Evolutionary conservation across 202 grass and related monocot genomes (phyloP).

Genomic region (Schoenoplectus tabernaemontani): DNA sequence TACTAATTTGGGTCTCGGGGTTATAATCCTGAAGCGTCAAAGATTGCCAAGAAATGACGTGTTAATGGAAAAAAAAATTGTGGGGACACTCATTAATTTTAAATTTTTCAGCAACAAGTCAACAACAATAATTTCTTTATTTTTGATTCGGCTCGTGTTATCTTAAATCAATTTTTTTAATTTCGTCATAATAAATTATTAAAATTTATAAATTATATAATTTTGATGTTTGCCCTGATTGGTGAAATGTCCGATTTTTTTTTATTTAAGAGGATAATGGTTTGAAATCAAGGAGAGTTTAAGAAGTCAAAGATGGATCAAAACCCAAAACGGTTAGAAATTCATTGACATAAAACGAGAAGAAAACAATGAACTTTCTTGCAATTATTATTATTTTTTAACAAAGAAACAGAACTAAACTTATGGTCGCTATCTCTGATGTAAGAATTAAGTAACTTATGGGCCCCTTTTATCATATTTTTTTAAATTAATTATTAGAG

Average conservation of each 20-base stretch:
- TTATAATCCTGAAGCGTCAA: too few relatives aligned
- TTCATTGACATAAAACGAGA: neutral
- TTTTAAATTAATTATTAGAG: too few relatives aligned
- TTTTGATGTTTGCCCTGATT: neutral
- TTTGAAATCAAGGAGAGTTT: neutral
- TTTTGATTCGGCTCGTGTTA: neutral
- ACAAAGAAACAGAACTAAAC: neutral
- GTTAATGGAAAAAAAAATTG: neutral
- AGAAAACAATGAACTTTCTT: neutral
- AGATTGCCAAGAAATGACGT: too few relatives aligned
- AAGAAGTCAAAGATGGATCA: neutral
- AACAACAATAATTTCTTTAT: neutral
- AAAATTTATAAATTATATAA: neutral
- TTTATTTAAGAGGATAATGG: constrained; percentile 5
- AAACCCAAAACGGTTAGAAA: neutral
- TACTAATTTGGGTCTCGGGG: too few relatives aligned
- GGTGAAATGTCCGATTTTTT: neutral
- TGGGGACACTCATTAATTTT: neutral
- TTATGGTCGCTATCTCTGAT: neutral
- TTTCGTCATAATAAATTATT: neutral
- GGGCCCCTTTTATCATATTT: too few relatives aligned
- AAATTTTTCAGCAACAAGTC: neutral
- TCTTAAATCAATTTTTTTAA: constrained; percentile 5
- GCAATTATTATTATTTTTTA: neutral
- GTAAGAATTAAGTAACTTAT: neutral